Conservation (phyloP, 2,329 filamentous ascomycete genomes). For the Helotiales sp. region DNA sequence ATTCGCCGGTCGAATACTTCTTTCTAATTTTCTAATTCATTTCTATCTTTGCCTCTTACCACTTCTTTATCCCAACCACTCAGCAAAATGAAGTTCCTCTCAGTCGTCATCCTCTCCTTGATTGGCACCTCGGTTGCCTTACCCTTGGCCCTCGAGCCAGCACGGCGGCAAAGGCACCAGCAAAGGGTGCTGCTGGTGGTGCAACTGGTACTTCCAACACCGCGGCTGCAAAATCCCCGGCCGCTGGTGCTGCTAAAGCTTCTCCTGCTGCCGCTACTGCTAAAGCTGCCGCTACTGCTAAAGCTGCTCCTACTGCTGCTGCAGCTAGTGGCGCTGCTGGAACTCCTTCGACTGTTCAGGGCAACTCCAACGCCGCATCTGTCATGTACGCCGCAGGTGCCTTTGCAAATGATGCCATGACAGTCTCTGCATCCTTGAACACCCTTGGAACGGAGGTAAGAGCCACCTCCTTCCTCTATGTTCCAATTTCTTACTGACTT, state of each 20-base stretch:
- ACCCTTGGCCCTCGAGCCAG: neutral
- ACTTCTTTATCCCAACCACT: neutral
- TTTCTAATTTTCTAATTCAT: neutral
- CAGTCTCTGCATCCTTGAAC: slow-evolving; percentile 37
- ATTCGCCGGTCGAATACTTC: slow-evolving; percentile 8
- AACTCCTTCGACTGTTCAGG: neutral
- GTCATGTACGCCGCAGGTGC: slow-evolving; percentile 30
- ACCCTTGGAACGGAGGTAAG: slow-evolving; percentile 18
- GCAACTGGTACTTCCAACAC: neutral
- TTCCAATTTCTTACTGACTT: neutral
- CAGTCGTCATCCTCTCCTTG: neutral
- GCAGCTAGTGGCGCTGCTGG: neutral
- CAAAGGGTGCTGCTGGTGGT: neutral
- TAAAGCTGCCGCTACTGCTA: neutral
- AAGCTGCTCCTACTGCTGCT: neutral
- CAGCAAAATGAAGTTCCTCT: slow-evolving; percentile 9
- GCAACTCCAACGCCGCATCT: slow-evolving; percentile 12
- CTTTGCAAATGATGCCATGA: slow-evolving; percentile 37
- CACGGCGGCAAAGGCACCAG: neutral
- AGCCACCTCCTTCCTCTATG: neutral
- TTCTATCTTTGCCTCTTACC: neutral
- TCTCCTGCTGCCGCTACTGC: neutral
- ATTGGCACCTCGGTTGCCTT: neutral
- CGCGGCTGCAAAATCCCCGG: neutral
- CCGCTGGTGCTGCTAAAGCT: neutral